A percentile compares a stretch with the other conserved stretches of the same genome.
Conservation (phyloP, 495 filamentous ascomycete genomes). For the Parachaetomium inaequale region DNA sequence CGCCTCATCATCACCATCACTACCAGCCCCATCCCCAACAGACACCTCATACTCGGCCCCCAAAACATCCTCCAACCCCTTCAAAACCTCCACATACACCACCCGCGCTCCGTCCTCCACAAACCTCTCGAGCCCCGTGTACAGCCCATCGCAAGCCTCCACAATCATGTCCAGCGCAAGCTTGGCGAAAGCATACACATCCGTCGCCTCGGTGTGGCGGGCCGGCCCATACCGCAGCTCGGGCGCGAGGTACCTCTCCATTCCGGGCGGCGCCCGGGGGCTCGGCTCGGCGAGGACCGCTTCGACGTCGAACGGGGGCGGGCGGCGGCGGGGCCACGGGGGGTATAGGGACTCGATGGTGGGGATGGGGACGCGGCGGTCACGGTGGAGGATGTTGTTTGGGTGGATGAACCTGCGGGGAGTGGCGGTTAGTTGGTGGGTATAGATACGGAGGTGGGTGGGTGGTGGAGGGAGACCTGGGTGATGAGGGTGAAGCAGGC, state of each 20-base stretch:
- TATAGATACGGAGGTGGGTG: neutral
- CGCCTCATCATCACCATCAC: neutral
- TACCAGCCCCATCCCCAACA: neutral
- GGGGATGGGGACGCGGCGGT: neutral
- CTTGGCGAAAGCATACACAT: neutral
- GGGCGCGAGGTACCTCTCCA: neutral
- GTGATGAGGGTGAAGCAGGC: neutral
- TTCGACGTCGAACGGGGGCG: too few species aligned
- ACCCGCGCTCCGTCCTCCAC: neutral
- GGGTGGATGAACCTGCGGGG: neutral
- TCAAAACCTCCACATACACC: conserved; percentile 5
- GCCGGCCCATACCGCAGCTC: neutral
- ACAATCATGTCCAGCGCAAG: neutral
- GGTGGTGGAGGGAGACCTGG: neutral
- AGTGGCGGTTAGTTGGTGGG: neutral
- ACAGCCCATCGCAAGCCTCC: neutral
- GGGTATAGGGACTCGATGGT: neutral
- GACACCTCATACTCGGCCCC: neutral
- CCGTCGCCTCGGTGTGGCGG: neutral
- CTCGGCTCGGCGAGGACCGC: neutral
- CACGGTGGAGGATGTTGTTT: neutral
- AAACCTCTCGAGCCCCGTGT: too few species aligned
- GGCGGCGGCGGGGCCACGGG: neutral
- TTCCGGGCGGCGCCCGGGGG: neutral
- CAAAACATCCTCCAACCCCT: neutral